These are phyloP conservation scores for Daldinia childiae DNA, from an alignment of 495 filamentous ascomycete species.

Conservation along the genomic window DNA sequence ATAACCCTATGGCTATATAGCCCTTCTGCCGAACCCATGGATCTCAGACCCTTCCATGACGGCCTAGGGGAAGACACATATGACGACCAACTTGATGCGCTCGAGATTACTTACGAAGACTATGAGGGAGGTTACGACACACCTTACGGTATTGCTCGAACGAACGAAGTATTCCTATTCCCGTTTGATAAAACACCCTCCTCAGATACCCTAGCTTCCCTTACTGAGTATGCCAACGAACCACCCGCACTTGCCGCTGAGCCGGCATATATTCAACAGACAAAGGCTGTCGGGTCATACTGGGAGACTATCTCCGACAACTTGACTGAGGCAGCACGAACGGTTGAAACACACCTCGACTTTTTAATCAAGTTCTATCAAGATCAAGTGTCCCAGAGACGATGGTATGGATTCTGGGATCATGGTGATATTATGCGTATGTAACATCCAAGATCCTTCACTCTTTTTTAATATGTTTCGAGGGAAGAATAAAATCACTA, in stretches of 20 bases:
- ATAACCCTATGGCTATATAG: slow-evolving; percentile 63
- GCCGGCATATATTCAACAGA: slow-evolving; percentile 52
- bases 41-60: slow-evolving; percentile 60
- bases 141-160: slow-evolving; percentile 59
- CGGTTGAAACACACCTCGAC: slow-evolving; percentile 54
- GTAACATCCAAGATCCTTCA: background rate
- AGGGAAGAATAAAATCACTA: background rate
- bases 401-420: slow-evolving; percentile 65
- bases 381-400: slow-evolving; percentile 54
- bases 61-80: slow-evolving; percentile 58
- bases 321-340: slow-evolving; percentile 20
- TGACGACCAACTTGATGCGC: slow-evolving; percentile 57
- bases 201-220: slow-evolving; percentile 43
- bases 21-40: slow-evolving; percentile 57
- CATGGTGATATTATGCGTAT: slow-evolving; percentile 59
- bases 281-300: slow-evolving; percentile 54
- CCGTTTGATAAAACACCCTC: slow-evolving; percentile 55
- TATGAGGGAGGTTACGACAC: slow-evolving; percentile 59
- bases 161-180: slow-evolving; percentile 56
- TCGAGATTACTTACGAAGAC: slow-evolving; percentile 66
- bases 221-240: slow-evolving; percentile 49
- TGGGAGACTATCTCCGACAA: slow-evolving; percentile 49
- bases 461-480: background rate
- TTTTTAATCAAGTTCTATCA: slow-evolving; percentile 58
- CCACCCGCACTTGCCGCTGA: slow-evolving; percentile 53